Base-by-base conservation (phyloP, 108 stramenopile genomes). In the Nitzschia palea region DNA sequence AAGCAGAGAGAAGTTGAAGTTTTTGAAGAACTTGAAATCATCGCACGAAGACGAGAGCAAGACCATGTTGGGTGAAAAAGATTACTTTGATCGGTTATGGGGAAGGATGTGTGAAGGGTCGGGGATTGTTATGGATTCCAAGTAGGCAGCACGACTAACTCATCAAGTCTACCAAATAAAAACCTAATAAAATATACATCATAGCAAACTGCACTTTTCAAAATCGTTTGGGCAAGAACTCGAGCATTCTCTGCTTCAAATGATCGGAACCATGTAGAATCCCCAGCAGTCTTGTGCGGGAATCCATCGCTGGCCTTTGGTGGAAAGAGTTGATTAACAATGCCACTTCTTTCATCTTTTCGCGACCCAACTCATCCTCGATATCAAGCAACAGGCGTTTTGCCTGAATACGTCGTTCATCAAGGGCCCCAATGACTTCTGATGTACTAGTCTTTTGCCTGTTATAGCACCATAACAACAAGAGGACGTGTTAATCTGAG, bases 221-320 rank as follows among this genome's bases (percentile, higher is more conserved):
- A 20, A 68, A 55, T 45, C 81, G 65, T 50, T 77, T 62, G 12
- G 91, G 91, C 20, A 93, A 67, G 55, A 88, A 90, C 0, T 72
- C 75, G 20, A 85, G 42, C 55, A 88, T 80, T 12, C 70, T 50
- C 5, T 67, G 47, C 32, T 86, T 71, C 30, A 93, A 68, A 25
- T 77, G 54, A 18, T 83, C 79, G 54, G 86, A 79, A 3, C 78
- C 66, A 47, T 84, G 61, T 68, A 93, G 63, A 48, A 87, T 66
- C 20, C 71, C 71, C 33, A 86, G 44, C 17, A 68, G 14, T 34
- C 44, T 51, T 10, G 29, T 42, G 15, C 66, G 47, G 27, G 37
- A 35, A 8, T 86, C 74, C 9, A 20, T 10, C 23, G 84, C 44
- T 5, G 80, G 72, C 12, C 52, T 65, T 33, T 71, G 55, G 34